Conservation (phyloP, 768 basidiomycete genomes). For the Amanita rubescens region DNA sequence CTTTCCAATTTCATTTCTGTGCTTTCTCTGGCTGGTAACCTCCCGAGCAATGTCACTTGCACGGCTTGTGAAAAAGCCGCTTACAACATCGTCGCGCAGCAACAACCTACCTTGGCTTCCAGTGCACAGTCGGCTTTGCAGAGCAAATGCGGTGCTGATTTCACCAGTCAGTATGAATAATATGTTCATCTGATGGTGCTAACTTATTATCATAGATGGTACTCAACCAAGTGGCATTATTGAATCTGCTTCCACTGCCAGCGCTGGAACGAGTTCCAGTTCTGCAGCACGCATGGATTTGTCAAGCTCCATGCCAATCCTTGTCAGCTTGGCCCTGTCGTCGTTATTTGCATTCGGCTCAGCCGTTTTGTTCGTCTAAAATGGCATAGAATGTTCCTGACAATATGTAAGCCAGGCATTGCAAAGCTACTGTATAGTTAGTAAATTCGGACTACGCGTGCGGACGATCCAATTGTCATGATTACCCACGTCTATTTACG, state of each 20-base stretch:
- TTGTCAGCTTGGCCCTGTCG: not conserved
- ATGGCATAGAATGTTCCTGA: no score
- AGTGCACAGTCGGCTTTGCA: conserved; percentile 22
- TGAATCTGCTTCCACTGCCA: conserved; percentile 23
- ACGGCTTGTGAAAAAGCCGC: conserved; percentile 46
- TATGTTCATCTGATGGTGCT: not conserved
- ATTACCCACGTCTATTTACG: no score
- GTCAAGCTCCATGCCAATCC: not conserved
- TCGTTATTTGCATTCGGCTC: not conserved
- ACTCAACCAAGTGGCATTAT: conserved; percentile 26
- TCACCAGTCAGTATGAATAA: conserved; percentile 36
- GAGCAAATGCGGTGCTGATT: conserved; percentile 41
- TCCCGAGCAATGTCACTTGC: conserved; percentile 38
- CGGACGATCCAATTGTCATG: not conserved
- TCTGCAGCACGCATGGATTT: conserved; percentile 9
- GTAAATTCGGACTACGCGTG: no score
- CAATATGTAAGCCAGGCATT: not conserved
- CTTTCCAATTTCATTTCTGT: conserved; percentile 22
- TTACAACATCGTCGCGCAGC: conserved; percentile 34
- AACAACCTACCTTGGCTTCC: conserved; percentile 28
- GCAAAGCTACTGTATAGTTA: not conserved
- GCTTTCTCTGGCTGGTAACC: conserved; percentile 6
- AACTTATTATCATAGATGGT: conserved; percentile 25
- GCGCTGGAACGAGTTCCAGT: conserved; percentile 11
- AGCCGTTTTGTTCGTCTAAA: not conserved